phyloP scores from a whole-genome alignment of 2,329 filamentous ascomycete genomes.

The Fusarium fujikuroi region DNA sequence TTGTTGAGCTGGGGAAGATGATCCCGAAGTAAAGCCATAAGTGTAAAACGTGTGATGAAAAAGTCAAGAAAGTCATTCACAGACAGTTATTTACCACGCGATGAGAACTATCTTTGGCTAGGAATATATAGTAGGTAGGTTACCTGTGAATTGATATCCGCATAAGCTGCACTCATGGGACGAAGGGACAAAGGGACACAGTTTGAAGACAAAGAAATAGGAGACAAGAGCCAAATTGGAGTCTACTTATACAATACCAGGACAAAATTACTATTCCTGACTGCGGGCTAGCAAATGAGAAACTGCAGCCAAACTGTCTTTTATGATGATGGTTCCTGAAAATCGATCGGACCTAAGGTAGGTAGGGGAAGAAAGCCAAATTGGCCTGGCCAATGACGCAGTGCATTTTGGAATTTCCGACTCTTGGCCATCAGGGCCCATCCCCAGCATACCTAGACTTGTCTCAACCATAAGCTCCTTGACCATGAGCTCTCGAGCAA shows the following conservation, averaged over 20 bases:
- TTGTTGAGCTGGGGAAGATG: background rate
- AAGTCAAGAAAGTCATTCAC: background rate
- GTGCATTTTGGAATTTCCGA: slow-evolving; percentile 27
- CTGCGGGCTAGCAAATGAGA: background rate
- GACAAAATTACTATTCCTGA: background rate
- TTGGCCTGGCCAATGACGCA: slow-evolving; percentile 41
- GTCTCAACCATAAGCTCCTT: slow-evolving; percentile 17
- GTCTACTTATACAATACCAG: background rate
- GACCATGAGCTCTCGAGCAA: slow-evolving; percentile 48
- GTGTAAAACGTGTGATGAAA: background rate
- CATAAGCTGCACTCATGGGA: background rate
- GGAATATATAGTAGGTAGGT: background rate
- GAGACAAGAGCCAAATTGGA: background rate
- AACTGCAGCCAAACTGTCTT: background rate
- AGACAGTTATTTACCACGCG: no score
- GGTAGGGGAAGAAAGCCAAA: background rate
- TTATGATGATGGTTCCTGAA: slow-evolving; percentile 15
- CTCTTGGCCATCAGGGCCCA: slow-evolving; percentile 28
- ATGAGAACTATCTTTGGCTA: background rate
- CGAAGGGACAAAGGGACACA: background rate
- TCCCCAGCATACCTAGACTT: slow-evolving; percentile 15
- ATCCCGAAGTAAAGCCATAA: background rate
- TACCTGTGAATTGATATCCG: background rate
- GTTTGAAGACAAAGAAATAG: background rate
- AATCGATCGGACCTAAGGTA: slow-evolving; percentile 12